phyloP scores from a whole-genome alignment of 2,329 filamentous ascomycete genomes.

The Colletotrichum brevisporum region DNA sequence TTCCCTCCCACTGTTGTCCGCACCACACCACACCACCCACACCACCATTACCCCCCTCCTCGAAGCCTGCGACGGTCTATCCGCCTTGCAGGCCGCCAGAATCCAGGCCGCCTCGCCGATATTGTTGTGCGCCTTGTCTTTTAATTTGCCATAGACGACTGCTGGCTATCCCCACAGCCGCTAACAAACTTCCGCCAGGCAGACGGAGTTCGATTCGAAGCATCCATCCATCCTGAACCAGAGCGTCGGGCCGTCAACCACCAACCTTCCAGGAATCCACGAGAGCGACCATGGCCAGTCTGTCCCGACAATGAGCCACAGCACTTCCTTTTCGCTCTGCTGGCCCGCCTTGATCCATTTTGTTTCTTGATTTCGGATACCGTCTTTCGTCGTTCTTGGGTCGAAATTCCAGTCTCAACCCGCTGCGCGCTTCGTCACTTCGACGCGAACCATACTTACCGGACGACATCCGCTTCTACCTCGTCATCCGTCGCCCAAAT shows the following conservation, averaged over 20 bases:
- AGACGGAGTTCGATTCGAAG: constrained; percentile 30
- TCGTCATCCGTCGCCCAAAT: constrained; percentile 31
- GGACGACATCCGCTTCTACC: constrained; percentile 39
- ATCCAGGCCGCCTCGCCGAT: constrained; percentile 26
- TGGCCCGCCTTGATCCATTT: constrained; percentile 68
- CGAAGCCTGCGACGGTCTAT: constrained; percentile 27
- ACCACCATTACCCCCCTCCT: constrained; percentile 34
- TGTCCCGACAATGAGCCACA: constrained; percentile 69
- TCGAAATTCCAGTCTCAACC: constrained; percentile 31
- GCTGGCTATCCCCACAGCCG: constrained; percentile 11
- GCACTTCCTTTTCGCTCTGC: constrained; percentile 62
- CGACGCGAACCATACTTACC: constrained; percentile 22
- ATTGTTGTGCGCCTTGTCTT: constrained; percentile 25
- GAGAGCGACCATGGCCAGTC: constrained; percentile 53
- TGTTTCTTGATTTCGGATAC: constrained; percentile 65
- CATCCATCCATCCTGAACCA: constrained; percentile 12
- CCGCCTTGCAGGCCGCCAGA: constrained; percentile 30
- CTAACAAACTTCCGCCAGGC: constrained; percentile 25
- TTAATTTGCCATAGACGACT: constrained; percentile 6
- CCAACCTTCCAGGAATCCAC: constrained; percentile 32
- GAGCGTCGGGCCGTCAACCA: constrained; percentile 30
- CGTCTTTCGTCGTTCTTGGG: constrained; percentile 45
- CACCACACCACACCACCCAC: constrained; percentile 32
- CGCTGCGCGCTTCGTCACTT: constrained; percentile 38
- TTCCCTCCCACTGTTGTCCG: constrained; percentile 34